A percentile compares a stretch with the other conserved stretches of the same genome.
Evolutionary conservation across 2,329 filamentous ascomycete species (phyloP).

Genomic region (Zalaria obscura): DNA sequence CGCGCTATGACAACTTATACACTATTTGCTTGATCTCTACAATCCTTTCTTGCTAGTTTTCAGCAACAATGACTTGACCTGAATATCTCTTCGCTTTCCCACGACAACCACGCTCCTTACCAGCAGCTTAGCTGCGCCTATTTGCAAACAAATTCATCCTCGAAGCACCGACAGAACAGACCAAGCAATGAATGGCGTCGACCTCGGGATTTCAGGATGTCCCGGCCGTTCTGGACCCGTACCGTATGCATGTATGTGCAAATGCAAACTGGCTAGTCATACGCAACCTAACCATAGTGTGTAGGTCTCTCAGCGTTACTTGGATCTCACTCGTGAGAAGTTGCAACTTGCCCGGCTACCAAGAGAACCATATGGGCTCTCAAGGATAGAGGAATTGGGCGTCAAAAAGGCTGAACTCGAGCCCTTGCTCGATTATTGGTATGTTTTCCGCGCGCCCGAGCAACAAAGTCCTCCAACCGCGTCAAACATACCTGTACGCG

Average conservation of each 20-base stretch:
- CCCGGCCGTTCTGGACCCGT: neutral
- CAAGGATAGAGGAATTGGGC: constrained; percentile 8
- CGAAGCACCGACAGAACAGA: too few relatives aligned
- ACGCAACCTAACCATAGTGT: neutral
- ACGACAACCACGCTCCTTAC: too few relatives aligned
- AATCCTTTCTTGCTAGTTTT: too few relatives aligned
- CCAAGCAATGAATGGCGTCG: too few relatives aligned
- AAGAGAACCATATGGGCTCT: constrained; percentile 24
- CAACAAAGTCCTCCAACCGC: neutral
- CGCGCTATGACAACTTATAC: neutral
- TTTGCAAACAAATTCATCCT: too few relatives aligned
- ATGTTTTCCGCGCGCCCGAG: constrained; percentile 11
- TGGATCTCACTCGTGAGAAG: constrained; percentile 53
- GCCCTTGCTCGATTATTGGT: constrained; percentile 46
- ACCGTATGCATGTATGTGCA: neutral
- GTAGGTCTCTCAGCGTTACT: constrained; percentile 52
- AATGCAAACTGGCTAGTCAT: neutral
- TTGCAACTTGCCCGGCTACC: constrained; percentile 52
- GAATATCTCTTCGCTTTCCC: too few relatives aligned
- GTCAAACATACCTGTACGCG: too few relatives aligned
- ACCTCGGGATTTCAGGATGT: neutral
- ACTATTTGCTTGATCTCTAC: neutral
- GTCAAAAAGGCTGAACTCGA: constrained; percentile 49
- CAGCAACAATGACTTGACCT: too few relatives aligned
- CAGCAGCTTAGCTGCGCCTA: too few relatives aligned